Evolutionary conservation across 192 early-diverging fungal species (phyloP), one percentile per base, ranked within the genome.

Genomic region (Irineochytrium annulatum): DNA sequence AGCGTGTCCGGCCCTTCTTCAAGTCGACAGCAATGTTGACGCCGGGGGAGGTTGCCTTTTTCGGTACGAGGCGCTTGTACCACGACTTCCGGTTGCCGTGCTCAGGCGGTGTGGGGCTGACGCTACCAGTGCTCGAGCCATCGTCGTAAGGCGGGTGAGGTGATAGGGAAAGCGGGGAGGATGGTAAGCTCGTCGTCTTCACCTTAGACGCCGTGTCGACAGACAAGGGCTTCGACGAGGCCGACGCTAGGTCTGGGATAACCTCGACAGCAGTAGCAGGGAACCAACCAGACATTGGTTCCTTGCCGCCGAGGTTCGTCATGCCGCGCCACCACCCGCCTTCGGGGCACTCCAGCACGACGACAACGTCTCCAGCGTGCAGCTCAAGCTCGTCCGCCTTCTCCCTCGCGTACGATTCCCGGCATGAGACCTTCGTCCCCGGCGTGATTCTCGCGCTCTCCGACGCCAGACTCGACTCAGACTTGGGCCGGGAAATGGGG

Each of bases 241-340:
- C 55, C 24, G 59, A 55, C 29, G 37, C 8, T 24, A 22, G 13
- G 13, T 49, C 46, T 24, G 13, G 11, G 6, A 6, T 5, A 49
- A 49, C 46, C 8, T 49, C 46, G 41, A 77, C 67, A 22, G 75
- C 13, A 5, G 63, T 75, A 3, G 72, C 64, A 4, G 80, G 80
- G 63, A 82, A 82, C 80, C 80, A 82, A 0, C 80, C 80, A 16
- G 63, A 55, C 19, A 55, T 34, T 6, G 79, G 63, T 11, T 56
- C 35, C 39, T 81, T 81, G 13, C 62, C 67, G 26, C 67, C 74
- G 26, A 78, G 60, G 24, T 67, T 64, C 17, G 64, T 74, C 67
- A 76, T 75, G 11, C 80, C 80, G n/a, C 68, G 27, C 80, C 80
- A 82, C 80, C 80, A 82, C 5, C 80, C 80, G 26, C 80, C 80